Conservation (phyloP, 148 eudicot species). For the Camellia sinensis region DNA sequence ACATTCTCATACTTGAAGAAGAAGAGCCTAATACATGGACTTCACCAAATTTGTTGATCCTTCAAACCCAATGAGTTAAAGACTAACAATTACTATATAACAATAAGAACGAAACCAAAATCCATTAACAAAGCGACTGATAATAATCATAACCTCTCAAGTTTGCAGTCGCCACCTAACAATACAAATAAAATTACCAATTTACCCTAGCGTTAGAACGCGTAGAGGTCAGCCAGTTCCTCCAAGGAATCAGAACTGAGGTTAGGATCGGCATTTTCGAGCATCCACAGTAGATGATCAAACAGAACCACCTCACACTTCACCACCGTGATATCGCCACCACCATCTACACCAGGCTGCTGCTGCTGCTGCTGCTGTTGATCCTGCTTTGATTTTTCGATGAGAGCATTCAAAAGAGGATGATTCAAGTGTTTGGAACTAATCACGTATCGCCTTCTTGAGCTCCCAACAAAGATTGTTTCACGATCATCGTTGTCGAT, state of each 20-base stretch:
- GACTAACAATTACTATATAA: not conserved
- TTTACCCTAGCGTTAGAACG: slow-evolving; percentile 16
- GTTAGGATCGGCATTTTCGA: slow-evolving; percentile 63
- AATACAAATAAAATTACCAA: too few relatives aligned
- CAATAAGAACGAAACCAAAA: not conserved
- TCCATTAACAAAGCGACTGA: too few relatives aligned
- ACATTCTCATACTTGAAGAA: not conserved
- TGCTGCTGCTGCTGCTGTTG: not conserved
- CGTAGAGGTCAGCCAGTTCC: slow-evolving; percentile 70
- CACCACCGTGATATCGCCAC: slow-evolving; percentile 30
- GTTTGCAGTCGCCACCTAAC: too few relatives aligned
- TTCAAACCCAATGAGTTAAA: not conserved
- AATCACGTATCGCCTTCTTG: slow-evolving; percentile 58
- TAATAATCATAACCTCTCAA: too few relatives aligned
- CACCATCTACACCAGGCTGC: not conserved
- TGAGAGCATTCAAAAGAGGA: slow-evolving; percentile 63
- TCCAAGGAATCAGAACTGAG: slow-evolving; percentile 52
- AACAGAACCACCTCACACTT: slow-evolving; percentile 85
- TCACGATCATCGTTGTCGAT: slow-evolving; percentile 27
- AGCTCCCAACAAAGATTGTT: slow-evolving; percentile 62
- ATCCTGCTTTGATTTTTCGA: slow-evolving; percentile 44
- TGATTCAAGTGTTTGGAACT: slow-evolving; percentile 54
- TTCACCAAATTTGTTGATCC: slow-evolving; percentile 16
- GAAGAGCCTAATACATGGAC: not conserved
- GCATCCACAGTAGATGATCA: slow-evolving; percentile 85